Conservation (phyloP, 441 rosid species). For the Populus hybrid region DNA sequence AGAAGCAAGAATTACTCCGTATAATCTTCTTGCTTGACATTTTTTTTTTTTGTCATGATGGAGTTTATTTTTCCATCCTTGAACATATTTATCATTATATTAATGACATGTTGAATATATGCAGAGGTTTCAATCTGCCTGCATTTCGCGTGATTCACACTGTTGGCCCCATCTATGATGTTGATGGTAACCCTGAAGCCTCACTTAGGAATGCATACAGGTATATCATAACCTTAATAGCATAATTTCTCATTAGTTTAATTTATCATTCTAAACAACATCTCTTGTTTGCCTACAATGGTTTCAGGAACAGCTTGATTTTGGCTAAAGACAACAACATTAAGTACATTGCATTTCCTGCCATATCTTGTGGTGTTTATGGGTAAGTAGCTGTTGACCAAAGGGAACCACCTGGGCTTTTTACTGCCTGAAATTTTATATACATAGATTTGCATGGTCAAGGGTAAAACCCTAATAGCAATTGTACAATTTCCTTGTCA, state of each 20-base stretch:
- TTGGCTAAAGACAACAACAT: constrained; percentile 75
- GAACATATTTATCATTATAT: background rate
- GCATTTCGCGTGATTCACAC: constrained; percentile 81
- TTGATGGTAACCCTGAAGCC: constrained; percentile 46
- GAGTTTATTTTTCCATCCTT: background rate
- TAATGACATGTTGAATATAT: constrained; percentile 11
- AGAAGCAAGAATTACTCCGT: constrained; percentile 88
- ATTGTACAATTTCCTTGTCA: background rate
- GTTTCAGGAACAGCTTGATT: constrained; percentile 61
- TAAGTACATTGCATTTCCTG: constrained; percentile 78
- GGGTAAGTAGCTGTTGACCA: constrained; percentile 37
- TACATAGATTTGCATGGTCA: background rate
- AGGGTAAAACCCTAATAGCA: background rate
- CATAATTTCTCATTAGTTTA: background rate
- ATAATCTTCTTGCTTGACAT: constrained; percentile 8
- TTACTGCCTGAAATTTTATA: background rate
- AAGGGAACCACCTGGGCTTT: background rate
- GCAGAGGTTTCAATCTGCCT: constrained; percentile 83
- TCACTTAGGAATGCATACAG: constrained; percentile 55
- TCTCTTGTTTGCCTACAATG: constrained; percentile 12
- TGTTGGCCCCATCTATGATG: constrained; percentile 78
- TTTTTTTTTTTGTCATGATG: background rate
- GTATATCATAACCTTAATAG: constrained; percentile 26
- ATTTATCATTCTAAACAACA: background rate
- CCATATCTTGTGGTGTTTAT: constrained; percentile 77